Percentiles rank a stretch among this genome's conserved stretches.
These are phyloP conservation scores for Termitomyces sp. DNA, from an alignment of 768 basidiomycete genomes.

Conservation along the genomic window DNA sequence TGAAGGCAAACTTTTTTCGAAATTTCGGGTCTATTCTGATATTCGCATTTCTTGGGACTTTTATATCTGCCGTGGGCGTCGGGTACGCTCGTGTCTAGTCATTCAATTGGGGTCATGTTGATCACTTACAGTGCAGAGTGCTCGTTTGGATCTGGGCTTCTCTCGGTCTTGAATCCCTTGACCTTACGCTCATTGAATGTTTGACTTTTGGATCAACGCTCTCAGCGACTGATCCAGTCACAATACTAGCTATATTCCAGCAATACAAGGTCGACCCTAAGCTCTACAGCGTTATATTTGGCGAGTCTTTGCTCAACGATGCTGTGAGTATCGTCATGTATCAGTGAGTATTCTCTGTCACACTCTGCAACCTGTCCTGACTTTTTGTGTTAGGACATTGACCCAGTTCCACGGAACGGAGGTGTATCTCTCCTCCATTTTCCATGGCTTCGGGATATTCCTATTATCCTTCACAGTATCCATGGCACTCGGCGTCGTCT, in stretches of 20 bases:
- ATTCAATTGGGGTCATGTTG: slow-evolving; percentile 22
- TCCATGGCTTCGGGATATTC: slow-evolving; percentile 98
- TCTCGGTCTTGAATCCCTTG: slow-evolving; percentile 85
- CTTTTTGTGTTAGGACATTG: slow-evolving; percentile 56
- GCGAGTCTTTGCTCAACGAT: slow-evolving; percentile 95
- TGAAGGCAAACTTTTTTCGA: slow-evolving; percentile 94
- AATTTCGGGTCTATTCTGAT: slow-evolving; percentile 96
- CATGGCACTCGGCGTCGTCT: slow-evolving; percentile 88
- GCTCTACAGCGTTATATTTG: slow-evolving; percentile 95
- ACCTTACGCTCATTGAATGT: slow-evolving; percentile 86
- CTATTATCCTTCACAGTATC: slow-evolving; percentile 91
- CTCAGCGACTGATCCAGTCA: slow-evolving; percentile 96
- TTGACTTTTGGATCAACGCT: slow-evolving; percentile 95
- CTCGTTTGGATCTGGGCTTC: slow-evolving; percentile 94
- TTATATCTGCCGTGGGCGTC: slow-evolving; percentile 92
- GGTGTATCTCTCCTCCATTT: slow-evolving; percentile 81
- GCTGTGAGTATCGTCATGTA: slow-evolving; percentile 99
- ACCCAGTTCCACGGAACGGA: slow-evolving; percentile 89
- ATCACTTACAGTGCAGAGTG: slow-evolving; percentile 61
- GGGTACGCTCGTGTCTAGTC: slow-evolving; percentile 60
- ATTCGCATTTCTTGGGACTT: slow-evolving; percentile 93
- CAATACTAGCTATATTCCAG: slow-evolving; percentile 97
- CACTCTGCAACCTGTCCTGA: background rate
- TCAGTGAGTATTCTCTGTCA: slow-evolving; percentile 63
- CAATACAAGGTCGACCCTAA: slow-evolving; percentile 99